These are phyloP conservation scores for Aspergillus tanneri DNA, from an alignment of 2,329 filamentous ascomycete species.

Conservation along the genomic window DNA sequence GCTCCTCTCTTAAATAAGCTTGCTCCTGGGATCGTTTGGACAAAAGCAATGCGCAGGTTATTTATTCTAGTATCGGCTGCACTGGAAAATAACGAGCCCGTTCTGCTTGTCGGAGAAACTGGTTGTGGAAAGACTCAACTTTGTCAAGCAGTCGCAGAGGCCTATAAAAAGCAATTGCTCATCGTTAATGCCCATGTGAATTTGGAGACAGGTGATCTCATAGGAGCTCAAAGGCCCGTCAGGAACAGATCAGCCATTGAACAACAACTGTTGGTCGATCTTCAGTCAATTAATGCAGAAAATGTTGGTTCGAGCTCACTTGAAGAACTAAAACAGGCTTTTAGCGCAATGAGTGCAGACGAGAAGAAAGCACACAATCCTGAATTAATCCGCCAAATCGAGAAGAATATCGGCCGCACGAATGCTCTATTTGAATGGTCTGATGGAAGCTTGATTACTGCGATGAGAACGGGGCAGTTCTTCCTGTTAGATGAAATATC, in stretches of 20 bases:
- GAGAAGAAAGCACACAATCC: constrained; percentile 50
- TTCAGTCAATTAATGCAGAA: constrained; percentile 49
- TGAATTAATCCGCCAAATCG: constrained; percentile 46
- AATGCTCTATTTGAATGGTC: constrained; percentile 95
- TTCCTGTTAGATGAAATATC: constrained; percentile 98
- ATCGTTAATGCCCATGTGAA: constrained; percentile 98
- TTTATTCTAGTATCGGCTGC: constrained; percentile 88
- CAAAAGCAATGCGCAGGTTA: constrained; percentile 84
- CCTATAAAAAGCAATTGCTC: constrained; percentile 70
- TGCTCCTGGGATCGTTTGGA: constrained; percentile 75
- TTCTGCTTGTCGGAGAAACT: constrained; percentile 92
- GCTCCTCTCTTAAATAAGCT: constrained; percentile 42
- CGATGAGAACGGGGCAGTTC: constrained; percentile 85
- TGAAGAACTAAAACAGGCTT: constrained; percentile 59
- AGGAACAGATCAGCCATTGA: constrained; percentile 77
- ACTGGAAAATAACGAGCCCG: constrained; percentile 85
- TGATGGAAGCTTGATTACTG: constrained; percentile 87
- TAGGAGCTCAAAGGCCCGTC: constrained; percentile 89
- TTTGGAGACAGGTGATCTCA: constrained; percentile 93
- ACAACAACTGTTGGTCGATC: constrained; percentile 62
- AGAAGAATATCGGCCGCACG: constrained; percentile 58
- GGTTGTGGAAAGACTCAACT: constrained; percentile 98
- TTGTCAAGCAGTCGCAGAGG: constrained; percentile 85
- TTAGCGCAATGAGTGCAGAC: constrained; percentile 54
- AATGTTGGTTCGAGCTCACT: constrained; percentile 41